Base-by-base conservation (phyloP, 805 yeast species). In the Kuraishia piskuri region DNA sequence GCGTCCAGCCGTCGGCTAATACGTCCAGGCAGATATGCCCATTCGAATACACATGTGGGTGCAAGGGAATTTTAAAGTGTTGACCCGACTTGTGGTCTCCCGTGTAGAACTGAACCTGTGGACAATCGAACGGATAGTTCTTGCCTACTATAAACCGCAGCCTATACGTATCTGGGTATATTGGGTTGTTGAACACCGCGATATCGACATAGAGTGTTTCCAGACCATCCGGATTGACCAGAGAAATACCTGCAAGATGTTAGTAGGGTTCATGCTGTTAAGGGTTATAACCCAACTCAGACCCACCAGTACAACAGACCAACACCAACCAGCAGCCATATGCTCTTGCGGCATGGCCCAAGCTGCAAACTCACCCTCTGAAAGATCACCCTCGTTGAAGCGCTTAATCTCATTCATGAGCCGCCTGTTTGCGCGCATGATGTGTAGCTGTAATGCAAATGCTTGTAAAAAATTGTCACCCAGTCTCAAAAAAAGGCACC, bases 11-110 rank as follows among this genome's bases (percentile, higher is more conserved):
- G 20, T 74, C 75, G 2, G 86, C 89, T 40, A 86, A 66, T 1
- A 86, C 67, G 60, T 86, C 81, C 21, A 86, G 68, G 62, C 92
- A 86, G n/a, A 86, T 86, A 60, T 86, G 91, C 1, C 91, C 92
- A 60, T 86, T 86, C 31, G 85, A 76, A 61, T 86, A 86, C 2
- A 86, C 73, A 61, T 86, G 92, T 0, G 92, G 92, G 61, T 86
- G 90, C 2, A 84, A 59, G 1, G 92, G 92, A 2, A 86, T 76
- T 50, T 56, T 57, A 49, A 49, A 53, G 3, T 26, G 45, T 7
- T 19, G 21, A n/a, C 22, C 17, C 1, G 59, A 31, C 17, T 54
- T 47, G 26, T 62, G 58, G 5, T 61, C 59, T 1, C 54, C 56
- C 2, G 53, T 58, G n/a, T 79, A 61, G 61, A 84, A 84, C 55